phyloP scores from a whole-genome alignment of 192 early-diverging fungal species.

The Cetraspora pellucida region DNA sequence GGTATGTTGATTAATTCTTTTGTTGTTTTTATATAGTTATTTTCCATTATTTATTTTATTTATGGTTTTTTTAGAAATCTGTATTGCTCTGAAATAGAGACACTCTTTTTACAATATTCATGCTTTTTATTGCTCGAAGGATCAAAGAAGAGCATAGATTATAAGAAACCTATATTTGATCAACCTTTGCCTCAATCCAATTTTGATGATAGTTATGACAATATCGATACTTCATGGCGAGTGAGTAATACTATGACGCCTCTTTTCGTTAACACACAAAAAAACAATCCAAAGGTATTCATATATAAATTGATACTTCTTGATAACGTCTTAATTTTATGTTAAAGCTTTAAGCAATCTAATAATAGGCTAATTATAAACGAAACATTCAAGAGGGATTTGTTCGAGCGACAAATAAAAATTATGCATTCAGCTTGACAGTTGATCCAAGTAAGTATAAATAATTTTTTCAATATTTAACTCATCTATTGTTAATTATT shows the following conservation, averaged over 20 bases:
- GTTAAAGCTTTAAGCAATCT: background rate
- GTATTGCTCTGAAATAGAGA: slow-evolving; percentile 66
- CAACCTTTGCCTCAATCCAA: slow-evolving; percentile 66
- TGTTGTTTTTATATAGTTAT: background rate
- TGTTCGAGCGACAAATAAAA: slow-evolving; percentile 12
- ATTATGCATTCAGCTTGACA: background rate
- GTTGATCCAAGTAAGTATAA: background rate
- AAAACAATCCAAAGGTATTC: slow-evolving; percentile 43
- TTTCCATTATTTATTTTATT: background rate
- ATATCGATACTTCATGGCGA: slow-evolving; percentile 64
- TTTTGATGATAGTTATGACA: slow-evolving; percentile 59
- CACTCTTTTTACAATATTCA: slow-evolving; percentile 61
- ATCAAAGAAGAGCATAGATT: slow-evolving; percentile 61
- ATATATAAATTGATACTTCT: background rate
- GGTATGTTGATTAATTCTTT: slow-evolving; percentile 33
- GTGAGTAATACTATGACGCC: slow-evolving; percentile 60
- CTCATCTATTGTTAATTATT: background rate
- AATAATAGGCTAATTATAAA: background rate
- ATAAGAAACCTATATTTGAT: slow-evolving; percentile 62
- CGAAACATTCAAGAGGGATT: background rate
- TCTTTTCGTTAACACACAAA: slow-evolving; percentile 57
- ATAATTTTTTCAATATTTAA: background rate
- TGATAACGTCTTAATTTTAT: background rate
- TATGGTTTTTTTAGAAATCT: slow-evolving; percentile 45
- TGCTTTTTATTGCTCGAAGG: slow-evolving; percentile 62